Evolutionary conservation across 192 early-diverging fungal genomes (phyloP), one percentile per base, ranked within the genome.

Genomic region (Physocladia obscura): DNA sequence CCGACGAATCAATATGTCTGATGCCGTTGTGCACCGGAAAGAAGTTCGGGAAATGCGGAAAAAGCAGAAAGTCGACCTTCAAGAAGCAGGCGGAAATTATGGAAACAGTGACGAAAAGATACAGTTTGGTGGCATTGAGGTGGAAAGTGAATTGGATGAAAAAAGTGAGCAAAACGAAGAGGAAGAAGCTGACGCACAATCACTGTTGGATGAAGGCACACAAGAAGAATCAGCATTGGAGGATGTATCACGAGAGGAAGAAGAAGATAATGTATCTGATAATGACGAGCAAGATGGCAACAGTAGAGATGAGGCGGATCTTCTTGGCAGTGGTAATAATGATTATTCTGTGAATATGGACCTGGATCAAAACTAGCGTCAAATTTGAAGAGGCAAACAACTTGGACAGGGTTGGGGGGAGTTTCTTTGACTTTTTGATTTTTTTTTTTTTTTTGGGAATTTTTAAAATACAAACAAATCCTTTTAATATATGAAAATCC

Each of bases 71-170:
- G 27, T 36, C 17, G 59, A 44, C 13, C 26, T 32, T 29, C 22
- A 62, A 15, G 32, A 47, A 32, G 40, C 30, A 26, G 8, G 8
- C 22, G 17, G 19, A 13, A 39, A 29, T 26, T 19, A 27, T 31
- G 31, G 4, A 3, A 4, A 3, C 11, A 58, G 11, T 35, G 34
- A 4, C 11, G 59, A 26, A 11, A 24, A 40, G 17, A 40, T 27
- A 4, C 4, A 2, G 19, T 36, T 3, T 37, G 67, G 81, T 83
- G 65, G 90, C 92, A n/a, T 70, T 97, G 6, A 90, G 89, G 49
- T 69, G 74, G 3, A 84, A 90, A 71, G 81, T 86, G 21, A 80
- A 88, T 29, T 75, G 13, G 3, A 22, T 36, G 59, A 22, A 36
- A 2, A 22, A 37, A 17, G 19, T 26, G 59, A 40, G 17, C 3